Base-by-base conservation (phyloP, 2,329 filamentous ascomycete genomes). In the Sarocladium oryzae region DNA sequence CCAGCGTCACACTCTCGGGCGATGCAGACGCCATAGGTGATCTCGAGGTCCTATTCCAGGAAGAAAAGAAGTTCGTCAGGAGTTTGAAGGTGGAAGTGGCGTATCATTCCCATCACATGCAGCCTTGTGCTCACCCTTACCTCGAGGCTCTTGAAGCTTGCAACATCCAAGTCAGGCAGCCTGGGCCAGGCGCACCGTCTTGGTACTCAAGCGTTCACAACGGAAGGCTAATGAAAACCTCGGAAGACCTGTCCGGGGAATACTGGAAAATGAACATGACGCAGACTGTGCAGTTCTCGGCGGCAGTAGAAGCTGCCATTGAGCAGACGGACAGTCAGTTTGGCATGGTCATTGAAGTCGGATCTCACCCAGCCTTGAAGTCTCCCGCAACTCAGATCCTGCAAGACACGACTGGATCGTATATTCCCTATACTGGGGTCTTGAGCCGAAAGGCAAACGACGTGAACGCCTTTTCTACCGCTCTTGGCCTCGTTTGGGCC, bases 61-160 rank as follows among this genome's bases (percentile, higher is more conserved):
- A 50, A 4, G 50, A 52, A 2, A 41, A 59, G 1, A 67, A 58
- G 48, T 71, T 72, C 45, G 62, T 64, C 0, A 60, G 68, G 2
- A 9, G 63, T 0, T 60, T 78, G 7, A 56, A 58, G 2, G 67
- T 77, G 1, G 70, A 76, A 38, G 72, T 65, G 0, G 75, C 74
- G 0, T 78, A 77, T 49, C 75, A 78, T 58, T 77, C 74, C 0
- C 65, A 64, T 1, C 75, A 77, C 55, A 78, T 78, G 75, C 15
- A 38, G 8, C 36, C 45, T 2, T 58, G 54, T 15, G 53, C 51
- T 11, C 46, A 51, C 13, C 50, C 50, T 1, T 63, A 60, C 23
- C 32, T 58, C 4, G 51, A 48, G 1, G 13, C 46, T 0, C 53
- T 59, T 0, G 30, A 49, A n/a, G 20, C 20, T 9, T 53, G 37